Evolutionary conservation across 1,284 basidiomycete genomes (phyloP).

Genomic region (Cutaneotrichosporon cutaneum): DNA sequence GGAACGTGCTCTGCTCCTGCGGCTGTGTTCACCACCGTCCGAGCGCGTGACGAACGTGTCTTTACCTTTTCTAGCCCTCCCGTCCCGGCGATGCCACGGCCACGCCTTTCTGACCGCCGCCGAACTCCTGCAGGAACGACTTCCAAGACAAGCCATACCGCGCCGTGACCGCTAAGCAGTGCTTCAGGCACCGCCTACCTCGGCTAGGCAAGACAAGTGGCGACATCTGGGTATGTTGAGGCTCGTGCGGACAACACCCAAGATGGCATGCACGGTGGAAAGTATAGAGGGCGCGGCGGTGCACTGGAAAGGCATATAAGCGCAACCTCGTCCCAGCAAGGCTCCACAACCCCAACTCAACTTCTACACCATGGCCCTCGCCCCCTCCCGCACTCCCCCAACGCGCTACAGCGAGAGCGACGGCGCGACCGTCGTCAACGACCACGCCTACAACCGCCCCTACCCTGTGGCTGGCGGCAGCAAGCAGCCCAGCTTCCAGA

Average conservation of each 20-base stretch:
- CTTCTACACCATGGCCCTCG: background rate
- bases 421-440: constrained; percentile 16
- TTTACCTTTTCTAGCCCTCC: no score
- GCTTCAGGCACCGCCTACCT: background rate
- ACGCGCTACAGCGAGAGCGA: constrained; percentile 10
- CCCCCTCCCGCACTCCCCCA: background rate
- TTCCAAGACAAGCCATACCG: no score
- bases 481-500: no score
- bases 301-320: background rate
- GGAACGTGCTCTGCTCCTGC: no score
- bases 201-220: background rate
- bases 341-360: background rate
- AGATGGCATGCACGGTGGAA: background rate
- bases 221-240: background rate
- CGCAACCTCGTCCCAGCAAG: background rate
- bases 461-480: background rate
- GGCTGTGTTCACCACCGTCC: no score
- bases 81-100: no score
- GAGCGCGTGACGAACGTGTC: no score
- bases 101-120: no score
- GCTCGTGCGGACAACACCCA: background rate
- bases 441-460: background rate
- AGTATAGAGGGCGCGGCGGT: background rate
- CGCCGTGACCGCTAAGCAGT: background rate
- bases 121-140: no score